phyloP scores from a whole-genome alignment of 495 filamentous ascomycete species.

The Tuber magnatum region DNA sequence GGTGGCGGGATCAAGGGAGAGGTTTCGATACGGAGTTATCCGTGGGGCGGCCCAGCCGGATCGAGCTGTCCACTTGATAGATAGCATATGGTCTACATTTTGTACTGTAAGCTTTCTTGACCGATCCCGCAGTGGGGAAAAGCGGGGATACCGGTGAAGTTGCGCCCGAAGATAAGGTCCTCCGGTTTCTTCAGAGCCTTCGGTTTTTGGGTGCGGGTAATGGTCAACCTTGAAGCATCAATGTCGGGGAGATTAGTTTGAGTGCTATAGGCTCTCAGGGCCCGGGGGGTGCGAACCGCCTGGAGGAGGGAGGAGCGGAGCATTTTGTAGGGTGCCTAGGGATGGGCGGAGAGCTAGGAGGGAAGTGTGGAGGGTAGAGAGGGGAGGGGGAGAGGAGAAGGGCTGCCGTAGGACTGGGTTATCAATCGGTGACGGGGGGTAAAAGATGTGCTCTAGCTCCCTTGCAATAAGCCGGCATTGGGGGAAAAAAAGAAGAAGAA shows the following conservation, averaged over 20 bases:
- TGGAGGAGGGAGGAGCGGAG: slow-evolving; percentile 29
- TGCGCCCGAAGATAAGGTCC: slow-evolving; percentile 76
- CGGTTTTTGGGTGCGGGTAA: slow-evolving; percentile 67
- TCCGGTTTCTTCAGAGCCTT: slow-evolving; percentile 64
- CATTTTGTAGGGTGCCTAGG: slow-evolving; percentile 6
- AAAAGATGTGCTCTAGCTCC: not conserved
- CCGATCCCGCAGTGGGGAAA: not conserved
- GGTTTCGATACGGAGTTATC: slow-evolving; percentile 92
- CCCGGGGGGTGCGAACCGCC: slow-evolving; percentile 2
- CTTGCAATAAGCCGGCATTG: not conserved
- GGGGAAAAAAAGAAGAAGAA: not conserved
- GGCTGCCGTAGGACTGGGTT: not conserved
- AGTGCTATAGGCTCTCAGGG: slow-evolving; percentile 24
- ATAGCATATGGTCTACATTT: slow-evolving; percentile 87
- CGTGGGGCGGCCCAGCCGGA: slow-evolving; percentile 72
- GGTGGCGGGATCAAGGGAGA: slow-evolving; percentile 87
- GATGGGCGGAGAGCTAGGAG: not conserved
- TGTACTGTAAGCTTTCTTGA: not conserved
- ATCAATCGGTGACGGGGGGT: not conserved
- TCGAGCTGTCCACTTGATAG: slow-evolving; percentile 80
- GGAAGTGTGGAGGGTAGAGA: not conserved
- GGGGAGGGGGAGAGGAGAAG: not conserved
- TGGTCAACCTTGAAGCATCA: slow-evolving; percentile 65
- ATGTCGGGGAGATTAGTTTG: slow-evolving; percentile 50
- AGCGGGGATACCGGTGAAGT: slow-evolving; percentile 64